Base-by-base conservation (phyloP, 441 rosid genomes). In the Populus hybrid region DNA sequence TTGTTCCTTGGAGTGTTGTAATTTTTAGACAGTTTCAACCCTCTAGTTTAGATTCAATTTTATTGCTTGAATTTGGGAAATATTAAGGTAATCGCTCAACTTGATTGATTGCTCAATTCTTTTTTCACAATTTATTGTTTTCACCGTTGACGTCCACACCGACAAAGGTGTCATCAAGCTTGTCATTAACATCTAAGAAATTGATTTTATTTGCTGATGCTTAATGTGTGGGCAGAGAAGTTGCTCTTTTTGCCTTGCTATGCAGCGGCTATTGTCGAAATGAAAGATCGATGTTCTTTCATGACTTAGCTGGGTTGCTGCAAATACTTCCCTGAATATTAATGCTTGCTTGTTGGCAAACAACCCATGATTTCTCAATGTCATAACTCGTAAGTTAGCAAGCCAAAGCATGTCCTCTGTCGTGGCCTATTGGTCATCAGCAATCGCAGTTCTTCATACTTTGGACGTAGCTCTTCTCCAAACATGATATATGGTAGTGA, bases 1-100 rank as follows among this genome's bases (percentile, higher is more conserved):
- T 77, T 74, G 38, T 73, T 73, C 65, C n/a, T 67, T 76, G 79
- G 68, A 61, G 32, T 72, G 67, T 14, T 75, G 68, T 73, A 71
- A 67, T 72, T 66, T 35, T 21, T 79, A 77, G 76, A 46, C 73
- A 71, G 69, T 67, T 21, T 42, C 78, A 32, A 83, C 30, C 46
- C 77, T 72, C 57, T 72, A 83, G 81, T 61, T 64, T 72, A 78
- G 78, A 21, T 74, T 77, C 70, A 73, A 69, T 77, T 79, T 79
- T 34, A 12, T 28, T 69, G 71, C 67, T 67, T 9, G 67, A 67
- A 80, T 75, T 74, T 83, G 83, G 59, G 73, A 35, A 50, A 68
- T 78, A 64, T 78, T 53, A 66, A 77, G 83, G 75, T 64, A 75
- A 57, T 79, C 46, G 59, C 35, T 63, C 72, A 24, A 69, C 75